Conservation (phyloP, 2,329 filamentous ascomycete species). For the Cryphonectria naterciae region DNA sequence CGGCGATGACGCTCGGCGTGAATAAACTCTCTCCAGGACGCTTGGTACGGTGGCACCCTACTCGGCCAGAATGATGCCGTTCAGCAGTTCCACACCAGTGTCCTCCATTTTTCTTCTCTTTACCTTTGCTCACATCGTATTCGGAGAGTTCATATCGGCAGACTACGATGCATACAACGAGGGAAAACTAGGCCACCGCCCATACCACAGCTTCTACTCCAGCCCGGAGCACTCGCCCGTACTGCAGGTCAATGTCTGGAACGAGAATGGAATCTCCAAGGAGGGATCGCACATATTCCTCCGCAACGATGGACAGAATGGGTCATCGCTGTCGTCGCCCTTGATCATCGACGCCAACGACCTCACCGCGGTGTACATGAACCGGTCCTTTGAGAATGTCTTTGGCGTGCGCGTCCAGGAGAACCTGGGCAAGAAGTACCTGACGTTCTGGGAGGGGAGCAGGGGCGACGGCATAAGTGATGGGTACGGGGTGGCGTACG, state of each 20-base stretch:
- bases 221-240: slow-evolving; percentile 29
- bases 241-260: slow-evolving; percentile 31
- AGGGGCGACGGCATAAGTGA: slow-evolving; percentile 29
- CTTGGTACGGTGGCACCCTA: neutral
- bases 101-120: neutral
- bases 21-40: neutral
- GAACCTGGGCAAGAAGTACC: slow-evolving; percentile 30
- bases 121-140: neutral
- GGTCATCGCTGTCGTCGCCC: slow-evolving; percentile 25
- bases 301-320: slow-evolving; percentile 30
- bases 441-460: slow-evolving; percentile 33
- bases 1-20: neutral
- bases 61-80: neutral
- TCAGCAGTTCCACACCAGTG: neutral
- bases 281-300: slow-evolving; percentile 33
- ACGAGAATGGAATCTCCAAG: slow-evolving; percentile 29
- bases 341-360: slow-evolving; percentile 31
- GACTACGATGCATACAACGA: slow-evolving; percentile 32
- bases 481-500: slow-evolving; percentile 31
- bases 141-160: slow-evolving; percentile 25
- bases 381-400: slow-evolving; percentile 31
- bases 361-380: slow-evolving; percentile 32
- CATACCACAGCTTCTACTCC: slow-evolving; percentile 28
- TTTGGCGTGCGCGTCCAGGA: slow-evolving; percentile 33
- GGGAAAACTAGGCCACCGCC: slow-evolving; percentile 30